Conservation (phyloP, 331 rosid species). For the Quercus phellos region DNA sequence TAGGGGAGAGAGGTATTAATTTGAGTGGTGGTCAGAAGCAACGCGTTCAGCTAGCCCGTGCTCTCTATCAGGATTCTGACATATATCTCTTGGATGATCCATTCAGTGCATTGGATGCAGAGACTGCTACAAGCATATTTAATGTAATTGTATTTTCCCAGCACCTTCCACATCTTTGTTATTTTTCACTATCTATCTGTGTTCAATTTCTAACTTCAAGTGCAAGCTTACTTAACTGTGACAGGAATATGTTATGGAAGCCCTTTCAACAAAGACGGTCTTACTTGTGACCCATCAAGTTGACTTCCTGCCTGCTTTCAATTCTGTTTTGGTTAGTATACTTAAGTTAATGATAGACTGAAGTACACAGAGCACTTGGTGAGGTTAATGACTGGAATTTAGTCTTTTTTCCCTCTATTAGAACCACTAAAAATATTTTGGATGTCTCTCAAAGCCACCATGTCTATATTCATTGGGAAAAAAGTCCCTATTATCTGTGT, state of each 20-base stretch:
- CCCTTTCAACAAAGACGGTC: constrained; percentile 63
- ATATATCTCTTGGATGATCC: constrained; percentile 88
- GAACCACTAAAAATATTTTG: no score
- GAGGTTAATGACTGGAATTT: not conserved
- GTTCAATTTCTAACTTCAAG: not conserved
- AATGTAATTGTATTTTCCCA: constrained; percentile 33
- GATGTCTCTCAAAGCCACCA: not conserved
- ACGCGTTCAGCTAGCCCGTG: constrained; percentile 84
- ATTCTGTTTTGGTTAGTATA: constrained; percentile 57
- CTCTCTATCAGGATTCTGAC: constrained; percentile 76
- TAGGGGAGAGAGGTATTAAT: constrained; percentile 86
- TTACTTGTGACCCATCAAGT: constrained; percentile 94
- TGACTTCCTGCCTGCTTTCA: constrained; percentile 84
- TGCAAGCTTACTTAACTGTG: not conserved
- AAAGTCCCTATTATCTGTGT: not conserved
- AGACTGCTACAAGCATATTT: constrained; percentile 73
- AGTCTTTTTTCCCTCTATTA: not conserved
- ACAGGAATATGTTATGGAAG: constrained; percentile 71
- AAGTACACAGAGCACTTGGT: no score
- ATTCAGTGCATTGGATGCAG: constrained; percentile 89
- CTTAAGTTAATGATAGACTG: not conserved
- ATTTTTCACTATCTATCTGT: not conserved
- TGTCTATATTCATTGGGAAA: not conserved
- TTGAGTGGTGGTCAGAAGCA: constrained; percentile 92
- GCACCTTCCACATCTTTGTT: not conserved